phyloP scores from a whole-genome alignment of 2,329 filamentous ascomycete species.

The Aureobasidium sp. region DNA sequence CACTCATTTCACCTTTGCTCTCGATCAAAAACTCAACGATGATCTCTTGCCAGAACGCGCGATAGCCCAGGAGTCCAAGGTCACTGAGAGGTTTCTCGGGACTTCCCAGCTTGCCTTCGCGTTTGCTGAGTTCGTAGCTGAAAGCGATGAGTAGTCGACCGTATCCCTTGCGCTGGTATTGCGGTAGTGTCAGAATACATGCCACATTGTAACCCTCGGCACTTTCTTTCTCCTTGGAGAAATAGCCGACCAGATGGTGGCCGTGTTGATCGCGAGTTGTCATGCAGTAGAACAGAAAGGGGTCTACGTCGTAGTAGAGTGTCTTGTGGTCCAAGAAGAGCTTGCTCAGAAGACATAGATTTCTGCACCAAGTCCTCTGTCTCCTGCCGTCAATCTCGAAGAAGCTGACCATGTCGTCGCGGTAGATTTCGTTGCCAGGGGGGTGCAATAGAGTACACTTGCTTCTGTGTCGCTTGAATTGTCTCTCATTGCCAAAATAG shows the following conservation, averaged over 20 bases:
- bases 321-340: conserved; percentile 98
- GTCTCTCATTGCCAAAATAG: conserved; percentile 77
- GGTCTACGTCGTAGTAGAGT: conserved; percentile 98
- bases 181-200: conserved; percentile 91
- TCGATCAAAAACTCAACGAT: conserved; percentile 81
- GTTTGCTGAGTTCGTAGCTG: conserved; percentile 91
- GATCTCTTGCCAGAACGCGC: conserved; percentile 96
- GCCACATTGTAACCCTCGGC: conserved; percentile 96
- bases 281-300: conserved; percentile 98
- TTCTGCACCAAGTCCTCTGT: conserved; percentile 93
- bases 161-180: conserved; percentile 92
- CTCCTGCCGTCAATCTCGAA: conserved; percentile 95
- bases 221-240: conserved; percentile 96
- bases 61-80: conserved; percentile 84
- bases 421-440: conserved; percentile 96
- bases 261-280: conserved; percentile 79
- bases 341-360: conserved; percentile 87
- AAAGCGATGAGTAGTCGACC: conserved; percentile 92
- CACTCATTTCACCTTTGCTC: conserved; percentile 60
- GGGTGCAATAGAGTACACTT: conserved; percentile 92
- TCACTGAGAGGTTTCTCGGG: conserved; percentile 96
- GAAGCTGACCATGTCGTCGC: conserved; percentile 86
- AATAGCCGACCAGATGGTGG: conserved; percentile 96
- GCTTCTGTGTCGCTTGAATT: conserved; percentile 74
- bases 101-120: conserved; percentile 88